These are phyloP conservation scores for Coemansia sp. DNA, from an alignment of 192 early-diverging fungal species.

Conservation along the genomic window DNA sequence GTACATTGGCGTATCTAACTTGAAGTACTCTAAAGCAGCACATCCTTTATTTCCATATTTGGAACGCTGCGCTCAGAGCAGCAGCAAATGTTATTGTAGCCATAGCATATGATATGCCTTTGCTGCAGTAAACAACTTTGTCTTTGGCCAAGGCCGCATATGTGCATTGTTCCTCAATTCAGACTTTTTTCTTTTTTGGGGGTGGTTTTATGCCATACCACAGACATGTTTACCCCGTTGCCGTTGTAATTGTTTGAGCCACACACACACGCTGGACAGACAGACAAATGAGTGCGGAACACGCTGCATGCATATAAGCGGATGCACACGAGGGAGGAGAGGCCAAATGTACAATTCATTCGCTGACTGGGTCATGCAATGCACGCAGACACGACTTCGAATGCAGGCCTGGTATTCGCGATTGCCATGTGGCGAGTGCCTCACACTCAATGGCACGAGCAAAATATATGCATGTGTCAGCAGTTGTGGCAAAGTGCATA, in stretches of 20 bases:
- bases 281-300: constrained; percentile 1
- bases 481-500: constrained; percentile 31
- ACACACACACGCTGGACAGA: background rate
- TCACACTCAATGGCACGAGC: background rate
- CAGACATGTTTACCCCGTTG: background rate
- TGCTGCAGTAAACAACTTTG: background rate
- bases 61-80: background rate
- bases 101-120: background rate
- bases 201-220: background rate
- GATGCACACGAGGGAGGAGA: background rate
- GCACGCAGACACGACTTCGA: constrained; percentile 15
- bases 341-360: constrained; percentile 8
- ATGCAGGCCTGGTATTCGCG: constrained; percentile 11
- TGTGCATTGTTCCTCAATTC: background rate
- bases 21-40: background rate
- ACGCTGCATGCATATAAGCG: constrained; percentile 10
- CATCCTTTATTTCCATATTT: background rate
- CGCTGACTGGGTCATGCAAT: constrained; percentile 2
- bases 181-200: constrained; percentile 10
- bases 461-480: constrained; percentile 17
- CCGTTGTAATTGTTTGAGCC: background rate
- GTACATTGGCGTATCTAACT: background rate
- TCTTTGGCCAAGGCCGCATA: background rate
- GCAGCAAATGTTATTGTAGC: background rate
- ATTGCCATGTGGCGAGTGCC: constrained; percentile 30